phyloP scores from a whole-genome alignment of 2,329 filamentous ascomycete genomes.

The Colletotrichum incanum region DNA sequence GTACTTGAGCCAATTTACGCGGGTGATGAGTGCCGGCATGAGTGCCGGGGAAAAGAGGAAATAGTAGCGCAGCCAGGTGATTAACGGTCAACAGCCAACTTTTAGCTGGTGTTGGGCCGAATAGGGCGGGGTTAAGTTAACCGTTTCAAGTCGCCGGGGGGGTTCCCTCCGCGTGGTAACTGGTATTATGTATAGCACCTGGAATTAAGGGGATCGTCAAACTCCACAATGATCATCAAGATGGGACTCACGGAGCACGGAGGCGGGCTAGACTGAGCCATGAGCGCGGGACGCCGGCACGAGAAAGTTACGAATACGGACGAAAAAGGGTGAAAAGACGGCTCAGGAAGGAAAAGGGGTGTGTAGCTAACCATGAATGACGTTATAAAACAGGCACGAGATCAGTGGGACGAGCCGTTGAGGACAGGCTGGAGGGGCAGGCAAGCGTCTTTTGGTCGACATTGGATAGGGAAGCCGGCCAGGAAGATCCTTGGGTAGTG shows the following conservation, averaged over 20 bases:
- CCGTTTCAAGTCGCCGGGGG: constrained; percentile 36
- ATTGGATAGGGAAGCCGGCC: neutral
- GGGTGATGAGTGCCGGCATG: constrained; percentile 5
- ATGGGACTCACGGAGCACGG: constrained; percentile 5
- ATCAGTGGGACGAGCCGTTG: neutral
- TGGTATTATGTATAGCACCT: constrained; percentile 14
- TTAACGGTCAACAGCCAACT: neutral
- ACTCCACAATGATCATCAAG: constrained; percentile 32
- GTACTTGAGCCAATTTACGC: constrained; percentile 25
- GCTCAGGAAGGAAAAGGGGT: neutral
- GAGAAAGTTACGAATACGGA: constrained; percentile 20
- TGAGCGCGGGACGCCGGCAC: constrained; percentile 15
- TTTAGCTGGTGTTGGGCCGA: constrained; percentile 22
- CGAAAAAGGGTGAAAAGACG: neutral
- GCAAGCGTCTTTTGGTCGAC: neutral
- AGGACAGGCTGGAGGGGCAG: neutral
- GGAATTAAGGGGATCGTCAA: constrained; percentile 29
- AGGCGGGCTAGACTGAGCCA: constrained; percentile 9
- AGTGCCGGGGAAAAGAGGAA: neutral
- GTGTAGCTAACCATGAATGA: too few species aligned
- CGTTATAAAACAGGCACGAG: neutral
- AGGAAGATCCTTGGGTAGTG: constrained; percentile 8
- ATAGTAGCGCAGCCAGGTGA: neutral
- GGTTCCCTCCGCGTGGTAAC: constrained; percentile 33
- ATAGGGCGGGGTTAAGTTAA: constrained; percentile 18